Evolutionary conservation across 1,284 basidiomycete genomes (phyloP), one percentile per base, ranked within the genome.

Genomic region (Puccinia sorghi): DNA sequence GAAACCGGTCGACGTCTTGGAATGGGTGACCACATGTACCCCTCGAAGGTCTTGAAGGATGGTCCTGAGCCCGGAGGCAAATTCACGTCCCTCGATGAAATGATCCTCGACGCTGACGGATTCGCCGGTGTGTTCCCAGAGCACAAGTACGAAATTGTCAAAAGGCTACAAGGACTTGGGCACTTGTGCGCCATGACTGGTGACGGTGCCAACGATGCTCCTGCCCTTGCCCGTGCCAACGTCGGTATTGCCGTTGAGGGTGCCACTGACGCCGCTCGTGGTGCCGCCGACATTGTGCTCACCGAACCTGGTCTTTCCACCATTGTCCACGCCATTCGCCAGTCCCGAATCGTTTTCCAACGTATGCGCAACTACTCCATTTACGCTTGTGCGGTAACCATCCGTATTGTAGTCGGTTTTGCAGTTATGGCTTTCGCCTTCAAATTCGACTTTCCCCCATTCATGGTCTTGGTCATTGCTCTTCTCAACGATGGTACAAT

Each of bases 391-490:
- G 91, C 93, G 80, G 93, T 97, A 84, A 96, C 94, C 81, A 97
- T 97, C 86, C 94, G 95, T 92, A 95, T 98, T 85, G 94, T 97
- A 82, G 92, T 97, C 82, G 95, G 93, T 86, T 98, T 98, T 87
- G 90, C 94, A 82, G 90, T 97, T 86, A 89, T 98, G 84, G 92
- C 93, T 72, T 97, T 97, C 85, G 91, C 91, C 80, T 97, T 94
- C 91, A 90, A 92, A 88, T 94, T 94, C 86, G 92, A 96, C 86
- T 98, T 98, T 93, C 95, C 95, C 83, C 94, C 95, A 20, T 98
- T 98, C 90, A 97, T 98, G 95, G 90, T 98, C 81, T 91, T 97
- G 86, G 93, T 98, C 86, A 96, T 98, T 82, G 94, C 95, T 80
- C 89, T 97, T 73, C 88, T 97, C 82, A 98, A 98, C 86, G 95